Base-by-base conservation (phyloP, 1,139 yeast genomes). In the Taiozyma onychis region DNA sequence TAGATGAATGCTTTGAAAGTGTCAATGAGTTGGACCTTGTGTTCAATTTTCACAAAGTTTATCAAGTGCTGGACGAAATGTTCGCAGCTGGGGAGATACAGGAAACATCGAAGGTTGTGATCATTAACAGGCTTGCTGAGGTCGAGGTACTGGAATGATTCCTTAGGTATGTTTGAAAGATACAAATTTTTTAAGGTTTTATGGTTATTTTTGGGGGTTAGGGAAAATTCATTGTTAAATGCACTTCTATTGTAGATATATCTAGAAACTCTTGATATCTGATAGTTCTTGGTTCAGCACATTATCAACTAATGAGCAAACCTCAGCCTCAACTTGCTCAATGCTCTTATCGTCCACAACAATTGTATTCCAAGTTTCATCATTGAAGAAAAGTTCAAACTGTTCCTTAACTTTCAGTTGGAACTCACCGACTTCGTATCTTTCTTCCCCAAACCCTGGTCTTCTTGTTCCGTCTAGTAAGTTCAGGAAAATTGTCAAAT, bases 21-120 rank as follows among this genome's bases (percentile, higher is more conserved):
- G 99, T 93, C n/a, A 91, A 98, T 70, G 99, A 93, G 69, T 75
- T 93, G 59, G 99, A 93, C 66, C 76, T 88, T 52, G 90, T 88
- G 24, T 88, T 87, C 69, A 86, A 86, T 65, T 88, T 88, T 66
- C 81, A 83, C 69, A 85, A 83, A 65, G 78, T 85, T 27, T 85
- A 87, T 65, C 73, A 75, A 55, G 81, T 87, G 13, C 65, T 88
- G 54, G 95, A 88, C 64, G 95, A 87, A 64, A 75, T 88, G 61
- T 85, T 81, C 63, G 65, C 85, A 48, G 91, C 88, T 10, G 96
- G 96, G 10, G 95, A 88, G 63, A 72, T 87, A 22, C 87, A 83
- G 60, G 91, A 85, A 63, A 82, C 85, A 9, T 84, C 84, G 64
- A 85, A 83, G 64, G 70, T 70, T 27, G 72, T 73, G 54, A 71